Base-by-base conservation (phyloP, 2,329 filamentous ascomycete genomes). In the Epichloe uncinata region DNA sequence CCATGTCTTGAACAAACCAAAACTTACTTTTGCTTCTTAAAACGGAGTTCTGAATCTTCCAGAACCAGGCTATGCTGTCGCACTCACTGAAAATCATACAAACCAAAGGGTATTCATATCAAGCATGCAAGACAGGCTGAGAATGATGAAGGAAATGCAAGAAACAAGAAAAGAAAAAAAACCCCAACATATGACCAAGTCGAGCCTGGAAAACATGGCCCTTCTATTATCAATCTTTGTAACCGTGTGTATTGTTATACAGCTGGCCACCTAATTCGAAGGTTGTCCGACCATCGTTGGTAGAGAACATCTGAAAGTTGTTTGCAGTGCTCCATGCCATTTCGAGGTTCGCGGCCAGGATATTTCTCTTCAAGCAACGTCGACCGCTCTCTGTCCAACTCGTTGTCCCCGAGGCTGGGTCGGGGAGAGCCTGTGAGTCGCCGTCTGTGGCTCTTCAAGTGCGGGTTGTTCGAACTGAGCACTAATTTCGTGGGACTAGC, bases 241-340 rank as follows among this genome's bases (percentile, higher is more conserved):
- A 47, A 4, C 41, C 5, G 13, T 4, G 18, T 34, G n/a, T 40
- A 13, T 8, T 47, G n/a, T 38, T 45, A 65, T 26, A 66, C 60
- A 26, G 69, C 70, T 3, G 75, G 74, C 85, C 85, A 90, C 50
- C 85, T 74, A 49, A 79, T 75, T 55, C 82, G 81, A 58, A 97
- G 70, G 1, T 88, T 89, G 52, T 94, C 87, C 3, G 84, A 81
- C 93, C 93, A 98, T 42, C 91, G 79, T 15, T 83, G 81, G 68
- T 96, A 97, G 18, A 98, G 77, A 18, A 95, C 87, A 64, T 96
- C 89, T 1, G 87, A 87, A 37, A 97, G 74, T 63, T 95, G 81
- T 61, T 88, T 87, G 56, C 85, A 86, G 67, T 96, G 91, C 66
- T 96, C 90, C 87, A 96, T 91, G 2, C 89, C 91, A 1, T 81